phyloP scores from a whole-genome alignment of 1,139 yeast genomes.

The Blastobotrys illinoisensis region DNA sequence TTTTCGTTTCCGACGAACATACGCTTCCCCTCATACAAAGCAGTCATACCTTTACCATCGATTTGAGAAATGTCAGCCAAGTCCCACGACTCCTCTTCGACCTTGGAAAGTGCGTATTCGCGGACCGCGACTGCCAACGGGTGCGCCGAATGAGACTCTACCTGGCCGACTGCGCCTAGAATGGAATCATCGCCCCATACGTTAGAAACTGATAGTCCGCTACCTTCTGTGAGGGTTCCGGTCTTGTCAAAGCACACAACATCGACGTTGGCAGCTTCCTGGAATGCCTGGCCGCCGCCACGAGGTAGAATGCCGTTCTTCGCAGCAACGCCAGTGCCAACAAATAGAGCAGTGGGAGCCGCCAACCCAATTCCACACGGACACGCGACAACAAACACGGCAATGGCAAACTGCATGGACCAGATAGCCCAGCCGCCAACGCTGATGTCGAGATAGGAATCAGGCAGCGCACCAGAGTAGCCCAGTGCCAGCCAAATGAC shows the following conservation, averaged over 20 bases:
- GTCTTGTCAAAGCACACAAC: conserved; percentile 76
- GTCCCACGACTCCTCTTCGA: conserved; percentile 9
- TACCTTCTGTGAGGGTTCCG: conserved; percentile 61
- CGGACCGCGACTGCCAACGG: conserved; percentile 61
- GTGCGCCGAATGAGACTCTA: conserved; percentile 64
- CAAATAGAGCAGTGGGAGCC: conserved; percentile 89
- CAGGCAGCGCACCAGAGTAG: conserved; percentile 49
- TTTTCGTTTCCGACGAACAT: conserved; percentile 65
- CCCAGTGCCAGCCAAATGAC: conserved; percentile 62
- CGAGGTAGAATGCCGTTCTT: conserved; percentile 68
- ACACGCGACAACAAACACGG: conserved; percentile 84
- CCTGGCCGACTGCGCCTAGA: conserved; percentile 50
- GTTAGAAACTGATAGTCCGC: conserved; percentile 31
- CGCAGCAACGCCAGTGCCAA: conserved; percentile 86
- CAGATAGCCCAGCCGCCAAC: conserved; percentile 74
- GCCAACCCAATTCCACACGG: conserved; percentile 92
- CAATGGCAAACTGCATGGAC: conserved; percentile 71
- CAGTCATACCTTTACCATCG: conserved; percentile 56
- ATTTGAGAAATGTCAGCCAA: conserved; percentile 35
- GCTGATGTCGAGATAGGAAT: conserved; percentile 52
- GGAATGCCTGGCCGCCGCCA: conserved; percentile 81
- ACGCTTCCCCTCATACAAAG: conserved; percentile 27
- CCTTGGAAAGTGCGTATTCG: conserved; percentile 34
- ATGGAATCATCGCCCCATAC: conserved; percentile 29
- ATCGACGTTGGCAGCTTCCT: conserved; percentile 61